These are phyloP conservation scores for Cyanidium caldarium DNA, from an alignment of 23 red algal species.

Conservation along the genomic window DNA sequence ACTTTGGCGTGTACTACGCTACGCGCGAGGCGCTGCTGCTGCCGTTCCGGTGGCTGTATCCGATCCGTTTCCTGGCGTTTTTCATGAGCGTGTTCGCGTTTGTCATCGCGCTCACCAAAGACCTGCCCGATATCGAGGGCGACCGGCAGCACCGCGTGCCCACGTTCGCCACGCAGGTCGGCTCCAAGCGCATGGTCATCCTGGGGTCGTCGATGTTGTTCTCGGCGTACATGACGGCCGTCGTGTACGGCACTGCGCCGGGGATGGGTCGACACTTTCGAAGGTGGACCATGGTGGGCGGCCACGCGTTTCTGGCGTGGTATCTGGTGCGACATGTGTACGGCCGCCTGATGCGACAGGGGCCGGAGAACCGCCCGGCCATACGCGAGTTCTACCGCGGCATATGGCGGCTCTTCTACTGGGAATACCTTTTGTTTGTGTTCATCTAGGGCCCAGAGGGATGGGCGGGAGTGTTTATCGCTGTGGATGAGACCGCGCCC, in stretches of 20 bases:
- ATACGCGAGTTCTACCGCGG: conserved; percentile 40
- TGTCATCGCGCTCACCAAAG: conserved; percentile 83
- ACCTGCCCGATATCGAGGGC: conserved; percentile 63
- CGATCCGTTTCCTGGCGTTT: conserved; percentile 54
- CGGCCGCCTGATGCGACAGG: conserved; percentile 9
- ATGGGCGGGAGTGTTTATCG: background rate
- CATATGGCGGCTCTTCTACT: conserved; percentile 66
- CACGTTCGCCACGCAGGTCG: conserved; percentile 55
- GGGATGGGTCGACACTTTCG: conserved; percentile 29
- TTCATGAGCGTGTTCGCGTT: conserved; percentile 83
- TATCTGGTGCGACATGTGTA: conserved; percentile 11
- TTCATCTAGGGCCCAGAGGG: conserved; percentile 39
- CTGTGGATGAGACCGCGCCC: no score
- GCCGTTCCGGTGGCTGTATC: conserved; percentile 55
- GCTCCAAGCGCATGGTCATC: conserved; percentile 18
- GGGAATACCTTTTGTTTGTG: conserved; percentile 43
- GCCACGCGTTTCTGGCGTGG: conserved; percentile 25
- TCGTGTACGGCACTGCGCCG: conserved; percentile 10
- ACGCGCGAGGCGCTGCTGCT: conserved; percentile 57
- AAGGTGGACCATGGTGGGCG: conserved; percentile 12
- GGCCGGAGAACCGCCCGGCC: conserved; percentile 11
- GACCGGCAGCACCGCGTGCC: conserved; percentile 46
- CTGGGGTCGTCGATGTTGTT: conserved; percentile 26
- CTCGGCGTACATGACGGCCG: conserved; percentile 24
- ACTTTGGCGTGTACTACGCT: conserved; percentile 92